Percentiles rank a stretch among this genome's conserved stretches.
These are phyloP conservation scores for Myriosclerotinia scirpicola DNA, from an alignment of 2,329 filamentous ascomycete genomes.

Conservation along the genomic window DNA sequence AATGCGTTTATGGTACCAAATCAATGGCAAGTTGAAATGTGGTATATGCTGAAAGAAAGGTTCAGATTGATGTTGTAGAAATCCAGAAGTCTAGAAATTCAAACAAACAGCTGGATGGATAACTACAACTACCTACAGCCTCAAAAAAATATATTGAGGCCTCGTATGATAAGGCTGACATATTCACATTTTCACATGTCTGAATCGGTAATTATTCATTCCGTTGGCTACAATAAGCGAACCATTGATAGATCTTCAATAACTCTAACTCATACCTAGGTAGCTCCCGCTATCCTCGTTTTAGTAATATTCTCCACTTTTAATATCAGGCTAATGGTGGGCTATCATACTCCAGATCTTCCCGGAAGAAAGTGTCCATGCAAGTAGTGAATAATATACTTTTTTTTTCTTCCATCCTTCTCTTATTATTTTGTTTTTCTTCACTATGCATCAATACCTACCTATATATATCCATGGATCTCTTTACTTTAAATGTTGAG, in stretches of 20 bases:
- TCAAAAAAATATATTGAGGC: conserved; percentile 5
- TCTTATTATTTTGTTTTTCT: too few species aligned
- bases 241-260: not conserved
- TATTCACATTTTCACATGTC: conserved; percentile 3
- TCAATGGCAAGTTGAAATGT: not conserved
- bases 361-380: too few species aligned
- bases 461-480: too few species aligned
- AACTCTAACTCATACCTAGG: too few species aligned
- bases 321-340: not conserved
- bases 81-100: too few species aligned
- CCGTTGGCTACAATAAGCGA: not conserved
- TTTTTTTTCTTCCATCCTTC: too few species aligned
- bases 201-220: not conserved
- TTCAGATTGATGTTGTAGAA: too few species aligned
- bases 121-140: not conserved
- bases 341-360: not conserved
- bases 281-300: too few species aligned
- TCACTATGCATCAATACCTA: too few species aligned
- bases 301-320: not conserved
- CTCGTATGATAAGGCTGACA: conserved; percentile 4
- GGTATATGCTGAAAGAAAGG: not conserved
- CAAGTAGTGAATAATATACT: too few species aligned
- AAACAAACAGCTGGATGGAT: too few species aligned
- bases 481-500: too few species aligned
- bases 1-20: not conserved